Base-by-base conservation (phyloP, 495 filamentous ascomycete genomes). In the Tuber calosporum region DNA sequence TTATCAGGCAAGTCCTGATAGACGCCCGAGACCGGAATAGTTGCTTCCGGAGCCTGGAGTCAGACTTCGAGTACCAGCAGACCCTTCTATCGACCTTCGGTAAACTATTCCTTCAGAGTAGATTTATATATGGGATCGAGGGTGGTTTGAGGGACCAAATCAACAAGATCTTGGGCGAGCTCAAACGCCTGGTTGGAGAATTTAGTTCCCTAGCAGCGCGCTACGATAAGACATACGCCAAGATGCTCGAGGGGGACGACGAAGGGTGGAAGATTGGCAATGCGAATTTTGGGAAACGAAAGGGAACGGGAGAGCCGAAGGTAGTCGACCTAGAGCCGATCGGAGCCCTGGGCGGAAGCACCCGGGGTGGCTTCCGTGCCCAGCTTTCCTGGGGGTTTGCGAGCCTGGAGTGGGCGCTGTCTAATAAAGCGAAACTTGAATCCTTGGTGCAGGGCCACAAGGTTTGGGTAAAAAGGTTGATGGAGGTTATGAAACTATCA, bases 331-430 rank as follows among this genome's bases (percentile, higher is more conserved):
- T 58, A 15, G n/a, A 58, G 2, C 30, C 48, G n/a, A 30, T 13
- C 48, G 9, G 30, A 30, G 30, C 11, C n/a, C 22, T n/a, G n/a
- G 13, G 22, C 13, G 30, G 30, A 58, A 1, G n/a, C 9, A 8
- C 48, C 3, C 30, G 48, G 48, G 15, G 48, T 30, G 8, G 48
- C 22, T 58, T 26, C 6, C 62, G 72, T 42, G 37, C 43, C 41
- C 75, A 53, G 1, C 40, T 74, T 26, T 45, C 69, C 13, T 40
- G 67, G 37, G 72, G 58, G 53, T 40, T 37, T 9, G 17, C 69
- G 13, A 40, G 71, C 19, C 69, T 77, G 9, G 69, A 77, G 48
- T 77, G 75, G 73, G 73, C 69, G 8, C 43, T 77, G 1, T 77
- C 71, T 30, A 69, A 77, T 36, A 67, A 17, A 38, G 15, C 66